A percentile compares a stretch with the other conserved stretches of the same genome.
These are phyloP conservation scores for Puccinia sorghi DNA, from an alignment of 1,284 basidiomycete species.

Conservation along the genomic window DNA sequence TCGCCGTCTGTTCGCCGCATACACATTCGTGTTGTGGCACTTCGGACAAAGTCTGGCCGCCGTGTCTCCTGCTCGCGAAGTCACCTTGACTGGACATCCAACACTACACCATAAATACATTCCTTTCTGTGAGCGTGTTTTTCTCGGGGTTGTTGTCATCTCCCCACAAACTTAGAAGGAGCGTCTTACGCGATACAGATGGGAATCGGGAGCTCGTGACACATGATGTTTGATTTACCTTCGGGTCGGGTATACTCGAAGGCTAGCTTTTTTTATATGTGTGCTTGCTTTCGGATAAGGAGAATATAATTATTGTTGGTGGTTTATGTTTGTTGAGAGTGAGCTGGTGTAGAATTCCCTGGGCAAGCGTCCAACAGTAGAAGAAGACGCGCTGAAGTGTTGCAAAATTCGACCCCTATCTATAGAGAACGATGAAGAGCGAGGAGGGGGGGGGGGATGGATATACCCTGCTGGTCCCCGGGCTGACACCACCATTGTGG, in stretches of 20 bases:
- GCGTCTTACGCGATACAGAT: constrained; percentile 1
- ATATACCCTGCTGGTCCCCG: background rate
- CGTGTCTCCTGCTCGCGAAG: background rate
- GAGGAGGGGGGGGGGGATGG: background rate
- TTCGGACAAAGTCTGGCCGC: constrained; percentile 11
- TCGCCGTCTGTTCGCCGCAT: constrained; percentile 11
- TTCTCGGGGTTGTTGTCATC: background rate
- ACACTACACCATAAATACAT: background rate
- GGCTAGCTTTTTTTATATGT: no score
- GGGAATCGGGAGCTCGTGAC: background rate
- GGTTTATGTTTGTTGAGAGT: no score
- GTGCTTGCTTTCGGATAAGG: no score
- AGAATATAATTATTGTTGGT: no score
- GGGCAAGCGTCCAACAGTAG: no score
- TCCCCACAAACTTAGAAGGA: background rate
- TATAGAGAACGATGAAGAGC: no score
- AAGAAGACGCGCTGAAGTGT: no score
- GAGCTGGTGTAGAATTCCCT: no score
- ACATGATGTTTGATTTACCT: background rate
- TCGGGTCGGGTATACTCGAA: background rate
- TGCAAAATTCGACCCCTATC: no score
- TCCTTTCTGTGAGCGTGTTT: background rate
- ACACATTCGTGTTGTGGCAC: constrained; percentile 35
- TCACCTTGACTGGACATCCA: constrained; percentile 41
- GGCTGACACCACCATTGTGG: background rate